Evolutionary conservation across 1,284 basidiomycete genomes (phyloP), one percentile per base, ranked within the genome.

Genomic region (Ceratobasidium sp.): DNA sequence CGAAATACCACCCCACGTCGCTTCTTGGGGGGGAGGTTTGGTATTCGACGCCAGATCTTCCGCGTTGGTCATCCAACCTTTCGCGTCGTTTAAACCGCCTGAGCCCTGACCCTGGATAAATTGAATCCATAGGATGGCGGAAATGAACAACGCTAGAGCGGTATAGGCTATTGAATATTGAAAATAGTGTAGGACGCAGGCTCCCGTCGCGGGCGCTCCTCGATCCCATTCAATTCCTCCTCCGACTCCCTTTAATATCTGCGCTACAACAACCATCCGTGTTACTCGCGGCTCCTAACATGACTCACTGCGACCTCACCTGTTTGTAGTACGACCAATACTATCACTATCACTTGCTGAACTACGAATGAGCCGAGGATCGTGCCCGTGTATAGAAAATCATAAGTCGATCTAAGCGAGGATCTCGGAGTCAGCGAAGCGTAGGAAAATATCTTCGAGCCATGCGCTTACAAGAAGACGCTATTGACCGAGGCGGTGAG

Each of bases 331-430:
- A 36, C 31, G 19, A 44, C 41, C 14, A 44, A 33, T 6, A 60
- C 22, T 14, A 19, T 22, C 1, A n/a, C 33, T 8, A 60, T 27
- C 11, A 9, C 9, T 22, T 60, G 59, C 15, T 60, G 59, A 41
- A 44, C 14, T 11, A 44, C 1, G 33, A 60, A 24, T n/a, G 59
- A 60, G 1, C 59, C 59, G 17, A 60, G 22, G 59, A 60, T 60
- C 9, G 59, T 41, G 41, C 24, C 11, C 22, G 59, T 41, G n/a
- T 60, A 45, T 24, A 15, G n/a, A 4, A 36, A n/a, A 36, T 45
- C 59, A n/a, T 41, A 60, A n/a, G 41, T 27, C 9, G 27, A 9
- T 15, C 59, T 60, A 22, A 22, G 11, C 2, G 41, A 11, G 33
- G 22, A 19, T 11, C 8, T 29, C 27, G 22, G 36, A 22, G 41